Percentiles rank a stretch among this genome's conserved stretches.
phyloP scores from a whole-genome alignment of 2,329 filamentous ascomycete genomes.

The Diaporthe destruens region DNA sequence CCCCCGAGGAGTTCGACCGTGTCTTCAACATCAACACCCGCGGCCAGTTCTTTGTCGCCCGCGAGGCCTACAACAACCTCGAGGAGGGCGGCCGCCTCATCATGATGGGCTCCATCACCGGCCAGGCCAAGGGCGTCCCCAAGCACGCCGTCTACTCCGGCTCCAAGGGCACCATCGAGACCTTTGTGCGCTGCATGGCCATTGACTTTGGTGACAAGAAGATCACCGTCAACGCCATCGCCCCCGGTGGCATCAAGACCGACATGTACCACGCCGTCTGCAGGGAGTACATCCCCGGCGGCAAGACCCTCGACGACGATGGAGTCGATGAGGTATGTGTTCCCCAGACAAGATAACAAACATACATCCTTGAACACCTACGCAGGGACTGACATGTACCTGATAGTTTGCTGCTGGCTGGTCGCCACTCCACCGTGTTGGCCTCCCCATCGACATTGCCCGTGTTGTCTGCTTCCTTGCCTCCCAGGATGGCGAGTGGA shows the following conservation, averaged over 20 bases:
- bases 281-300: constrained; percentile 71
- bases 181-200: constrained; percentile 81
- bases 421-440: constrained; percentile 74
- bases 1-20: constrained; percentile 78
- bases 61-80: constrained; percentile 77
- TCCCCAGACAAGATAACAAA: constrained; percentile 5
- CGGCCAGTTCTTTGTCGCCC: constrained; percentile 79
- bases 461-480: constrained; percentile 70
- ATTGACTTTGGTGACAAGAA: constrained; percentile 75
- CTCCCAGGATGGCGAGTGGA: constrained; percentile 61
- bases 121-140: constrained; percentile 75
- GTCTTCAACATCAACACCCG: constrained; percentile 77
- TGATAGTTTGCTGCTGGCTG: constrained; percentile 71
- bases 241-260: constrained; percentile 73
- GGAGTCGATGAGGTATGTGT: constrained; percentile 64
- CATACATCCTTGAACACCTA: neutral
- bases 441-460: constrained; percentile 76
- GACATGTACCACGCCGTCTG: constrained; percentile 75
- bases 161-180: constrained; percentile 81
- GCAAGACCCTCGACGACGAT: constrained; percentile 67
- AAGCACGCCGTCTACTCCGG: constrained; percentile 81
- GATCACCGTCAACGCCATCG: constrained; percentile 74
- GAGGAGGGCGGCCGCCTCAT: constrained; percentile 77
- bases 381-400: constrained; percentile 17
- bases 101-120: constrained; percentile 79